phyloP scores from a whole-genome alignment of 257 asterid genomes.

The Coffea eugenioides region DNA sequence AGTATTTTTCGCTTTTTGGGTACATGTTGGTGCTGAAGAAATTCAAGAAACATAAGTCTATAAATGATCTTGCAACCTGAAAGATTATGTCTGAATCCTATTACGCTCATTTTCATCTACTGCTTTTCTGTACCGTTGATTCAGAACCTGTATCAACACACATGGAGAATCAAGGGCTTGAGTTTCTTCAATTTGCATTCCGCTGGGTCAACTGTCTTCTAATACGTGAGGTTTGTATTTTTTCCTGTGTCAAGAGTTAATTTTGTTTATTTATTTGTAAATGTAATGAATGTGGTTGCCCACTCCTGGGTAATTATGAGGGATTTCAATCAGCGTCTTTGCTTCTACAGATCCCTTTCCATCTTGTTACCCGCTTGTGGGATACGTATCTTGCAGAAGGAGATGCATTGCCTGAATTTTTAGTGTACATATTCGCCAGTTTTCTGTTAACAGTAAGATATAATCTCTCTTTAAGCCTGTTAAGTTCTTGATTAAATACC shows the following conservation, averaged over 20 bases:
- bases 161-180: slow-evolving; percentile 97
- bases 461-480: background rate
- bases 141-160: slow-evolving; percentile 80
- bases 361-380: slow-evolving; percentile 91
- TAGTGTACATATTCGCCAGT: slow-evolving; percentile 91
- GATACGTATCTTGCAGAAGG: slow-evolving; percentile 99
- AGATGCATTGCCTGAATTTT: slow-evolving; percentile 91
- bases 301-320: background rate
- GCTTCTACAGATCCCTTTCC: slow-evolving; percentile 67
- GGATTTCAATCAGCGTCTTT: slow-evolving; percentile 23
- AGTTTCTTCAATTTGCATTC: slow-evolving; percentile 97
- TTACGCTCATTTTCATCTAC: background rate
- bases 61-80: background rate
- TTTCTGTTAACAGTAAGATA: slow-evolving; percentile 77
- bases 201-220: slow-evolving; percentile 99
- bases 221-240: slow-evolving; percentile 76
- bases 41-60: background rate
- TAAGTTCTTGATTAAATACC: background rate
- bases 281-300: background rate
- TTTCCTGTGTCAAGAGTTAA: slow-evolving; percentile 1
- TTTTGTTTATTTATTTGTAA: background rate
- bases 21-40: background rate
- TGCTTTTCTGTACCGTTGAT: background rate
- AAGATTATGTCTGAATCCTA: background rate
- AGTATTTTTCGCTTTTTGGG: background rate